phyloP scores from a whole-genome alignment of 164 flowering plant species.

The Magnolia kwangsiensis region DNA sequence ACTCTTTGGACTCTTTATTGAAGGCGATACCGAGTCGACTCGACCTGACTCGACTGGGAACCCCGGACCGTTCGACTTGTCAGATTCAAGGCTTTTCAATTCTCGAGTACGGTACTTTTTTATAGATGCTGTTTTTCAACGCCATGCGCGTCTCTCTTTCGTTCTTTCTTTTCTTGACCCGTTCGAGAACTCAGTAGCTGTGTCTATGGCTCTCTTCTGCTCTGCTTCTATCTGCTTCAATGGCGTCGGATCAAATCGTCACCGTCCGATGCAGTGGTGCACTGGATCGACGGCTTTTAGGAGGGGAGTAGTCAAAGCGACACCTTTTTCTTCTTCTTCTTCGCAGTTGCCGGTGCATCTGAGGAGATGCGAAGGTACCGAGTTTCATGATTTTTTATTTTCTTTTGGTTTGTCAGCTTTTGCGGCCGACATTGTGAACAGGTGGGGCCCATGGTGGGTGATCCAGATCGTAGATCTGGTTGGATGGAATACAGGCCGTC shows the following conservation, averaged over 20 bases:
- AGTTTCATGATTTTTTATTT: background rate
- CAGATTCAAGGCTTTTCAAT: too few species aligned
- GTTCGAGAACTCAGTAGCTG: background rate
- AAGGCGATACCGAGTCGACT: background rate
- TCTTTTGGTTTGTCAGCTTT: too few species aligned
- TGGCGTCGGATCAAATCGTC: background rate
- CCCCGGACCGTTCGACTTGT: too few species aligned
- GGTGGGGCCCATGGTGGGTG: too few species aligned
- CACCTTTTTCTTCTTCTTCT: background rate
- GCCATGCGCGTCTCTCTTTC: background rate
- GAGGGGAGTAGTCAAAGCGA: background rate
- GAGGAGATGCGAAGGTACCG: slow-evolving; percentile 11
- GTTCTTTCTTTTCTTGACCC: background rate
- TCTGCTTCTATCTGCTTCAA: slow-evolving; percentile 8
- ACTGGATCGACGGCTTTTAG: background rate
- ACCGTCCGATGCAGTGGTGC: background rate
- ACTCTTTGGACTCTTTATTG: background rate
- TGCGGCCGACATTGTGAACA: too few species aligned
- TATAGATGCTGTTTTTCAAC: background rate
- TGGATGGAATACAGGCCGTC: too few species aligned
- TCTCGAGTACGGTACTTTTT: too few species aligned
- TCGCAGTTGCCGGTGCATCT: background rate
- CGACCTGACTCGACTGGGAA: background rate
- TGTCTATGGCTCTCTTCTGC: slow-evolving; percentile 9
- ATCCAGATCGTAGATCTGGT: too few species aligned